These are phyloP conservation scores for Eutrema japonicum DNA, from an alignment of 345 rosid species.

Conservation along the genomic window DNA sequence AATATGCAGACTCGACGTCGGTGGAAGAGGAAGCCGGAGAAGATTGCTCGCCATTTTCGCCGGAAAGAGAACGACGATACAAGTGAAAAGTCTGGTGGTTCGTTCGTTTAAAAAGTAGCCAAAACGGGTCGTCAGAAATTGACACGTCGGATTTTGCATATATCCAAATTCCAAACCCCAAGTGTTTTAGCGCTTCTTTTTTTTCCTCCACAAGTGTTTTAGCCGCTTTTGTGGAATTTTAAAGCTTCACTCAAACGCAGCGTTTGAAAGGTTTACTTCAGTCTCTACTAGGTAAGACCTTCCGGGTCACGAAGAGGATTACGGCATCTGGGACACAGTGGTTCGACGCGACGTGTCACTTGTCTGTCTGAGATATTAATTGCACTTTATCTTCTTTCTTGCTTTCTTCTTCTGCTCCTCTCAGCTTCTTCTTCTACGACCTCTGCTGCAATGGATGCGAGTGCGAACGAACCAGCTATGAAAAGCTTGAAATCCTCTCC, in stretches of 20 bases:
- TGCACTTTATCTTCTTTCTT: constrained; percentile 39
- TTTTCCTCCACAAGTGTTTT: neutral
- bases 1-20: constrained; percentile 43
- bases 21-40: constrained; percentile 47
- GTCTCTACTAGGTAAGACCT: neutral
- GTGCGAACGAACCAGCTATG: constrained; percentile 35
- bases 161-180: constrained; percentile 27
- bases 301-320: neutral
- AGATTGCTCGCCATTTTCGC: constrained; percentile 56
- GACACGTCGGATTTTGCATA: constrained; percentile 41
- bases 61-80: constrained; percentile 12
- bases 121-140: constrained; percentile 12
- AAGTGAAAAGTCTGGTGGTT: constrained; percentile 28
- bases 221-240: constrained; percentile 22
- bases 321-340: constrained; percentile 3
- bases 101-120: constrained; percentile 25
- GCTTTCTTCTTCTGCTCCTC: constrained; percentile 1
- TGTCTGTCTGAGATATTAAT: neutral
- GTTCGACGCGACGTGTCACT: constrained; percentile 29
- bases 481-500: constrained; percentile 33
- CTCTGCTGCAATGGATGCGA: constrained; percentile 43
- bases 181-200: too few relatives aligned
- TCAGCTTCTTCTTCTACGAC: constrained; percentile 24
- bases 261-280: neutral
- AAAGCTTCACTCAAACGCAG: constrained; percentile 25